Percentiles rank a stretch among this genome's conserved stretches.
Conservation (phyloP, 495 filamentous ascomycete species). For the Lasiosphaeria ovina region DNA sequence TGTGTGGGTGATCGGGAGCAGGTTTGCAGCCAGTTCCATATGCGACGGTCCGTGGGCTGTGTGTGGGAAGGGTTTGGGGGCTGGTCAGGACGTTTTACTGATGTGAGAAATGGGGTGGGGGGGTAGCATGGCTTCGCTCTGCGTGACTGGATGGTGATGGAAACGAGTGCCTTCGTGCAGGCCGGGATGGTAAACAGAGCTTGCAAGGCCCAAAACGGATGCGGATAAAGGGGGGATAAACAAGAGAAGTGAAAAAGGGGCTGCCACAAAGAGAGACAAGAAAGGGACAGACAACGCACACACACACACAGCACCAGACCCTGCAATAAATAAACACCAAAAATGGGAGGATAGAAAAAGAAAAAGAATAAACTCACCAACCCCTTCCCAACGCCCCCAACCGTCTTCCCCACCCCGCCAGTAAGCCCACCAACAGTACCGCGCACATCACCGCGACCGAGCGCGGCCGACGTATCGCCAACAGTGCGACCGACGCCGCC, state of each 20-base stretch:
- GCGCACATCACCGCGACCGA: constrained; percentile 24
- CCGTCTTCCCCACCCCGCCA: constrained; percentile 26
- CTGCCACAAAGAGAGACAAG: too few species aligned
- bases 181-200: too few species aligned
- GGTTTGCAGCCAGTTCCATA: constrained; percentile 21
- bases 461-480: constrained; percentile 22
- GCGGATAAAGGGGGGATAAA: too few species aligned
- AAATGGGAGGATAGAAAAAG: not conserved
- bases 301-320: too few species aligned
- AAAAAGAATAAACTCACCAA: constrained; percentile 12
- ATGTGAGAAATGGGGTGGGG: not conserved
- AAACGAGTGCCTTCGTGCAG: too few species aligned
- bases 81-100: not conserved
- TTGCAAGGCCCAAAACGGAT: too few species aligned
- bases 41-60: not conserved
- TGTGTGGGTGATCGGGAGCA: constrained; percentile 6
- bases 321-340: too few species aligned
- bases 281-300: too few species aligned
- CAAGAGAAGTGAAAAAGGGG: too few species aligned
- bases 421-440: constrained; percentile 25
- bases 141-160: too few species aligned
- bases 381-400: constrained; percentile 26
- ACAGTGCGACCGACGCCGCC: constrained; percentile 18
- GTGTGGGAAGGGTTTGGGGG: not conserved
- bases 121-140: not conserved